Evolutionary conservation across 1,139 yeast genomes (phyloP), one percentile per base, ranked within the genome.

Genomic region (Oligophagozyma castellii): DNA sequence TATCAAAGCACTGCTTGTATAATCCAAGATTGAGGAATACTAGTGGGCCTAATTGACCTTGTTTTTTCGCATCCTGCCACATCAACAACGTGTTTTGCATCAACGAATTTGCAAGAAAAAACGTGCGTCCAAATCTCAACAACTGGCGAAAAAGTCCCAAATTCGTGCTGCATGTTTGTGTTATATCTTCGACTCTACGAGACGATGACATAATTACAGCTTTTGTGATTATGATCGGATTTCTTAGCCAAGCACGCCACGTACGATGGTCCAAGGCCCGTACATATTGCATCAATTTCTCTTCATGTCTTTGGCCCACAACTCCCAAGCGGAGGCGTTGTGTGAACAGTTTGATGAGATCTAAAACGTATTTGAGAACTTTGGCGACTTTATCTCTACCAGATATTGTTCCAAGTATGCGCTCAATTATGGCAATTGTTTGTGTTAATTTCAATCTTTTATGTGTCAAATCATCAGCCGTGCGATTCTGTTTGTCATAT

Each of bases 341-440:
- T 6, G 74, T 61, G 44, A 73, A 70, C 34, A 63, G 53, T 15
- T 70, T 55, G 18, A 74, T 46, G 18, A 76, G 50, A 35, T 77
- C 63, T 29, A 77, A 51, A 0, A 66, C 48, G 43, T 75, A 76
- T 42, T 73, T 78, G 16, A 71, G 59, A 4, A 71, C 58, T 43
- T 77, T 77, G 20, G 81, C 78, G 39, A 73, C 36, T 43, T 75
- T 74, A 44, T 77, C 89, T 48, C 76, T 77, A 20, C 86, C 86
- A 2, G 69, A 63, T 16, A 75, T 51, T 33, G 65, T 35, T 12
- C 27, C 22, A 5, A 27, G 12, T 3, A 27, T 5, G n/a, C 12
- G 19, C 19, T 26, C 15, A 3, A 26, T 5, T 8, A 26, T 11
- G 12, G 19, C 19, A 11, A 26, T 18, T 10, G 7, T 18, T 18